A percentile compares a stretch with the other conserved stretches of the same genome.
These are phyloP conservation scores for Camellia granthamiana DNA, from an alignment of 148 eudicot genomes.

Conservation along the genomic window DNA sequence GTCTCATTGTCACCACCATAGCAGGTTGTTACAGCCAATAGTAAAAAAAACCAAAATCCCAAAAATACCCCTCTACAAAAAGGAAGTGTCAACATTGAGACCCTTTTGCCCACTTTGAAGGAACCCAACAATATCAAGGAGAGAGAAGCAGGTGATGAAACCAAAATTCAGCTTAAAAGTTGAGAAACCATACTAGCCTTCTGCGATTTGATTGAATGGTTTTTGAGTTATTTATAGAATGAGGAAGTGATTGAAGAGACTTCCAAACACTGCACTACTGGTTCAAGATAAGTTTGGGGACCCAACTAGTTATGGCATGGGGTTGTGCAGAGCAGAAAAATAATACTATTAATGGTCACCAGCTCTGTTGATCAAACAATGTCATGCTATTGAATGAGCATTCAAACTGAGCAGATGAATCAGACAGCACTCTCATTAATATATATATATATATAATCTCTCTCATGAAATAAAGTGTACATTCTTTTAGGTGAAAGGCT, in stretches of 20 bases:
- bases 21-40: conserved; percentile 16
- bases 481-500: background rate
- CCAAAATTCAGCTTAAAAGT: background rate
- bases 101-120: background rate
- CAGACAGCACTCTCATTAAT: background rate
- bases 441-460: too few species aligned
- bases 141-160: background rate
- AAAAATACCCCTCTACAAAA: conserved; percentile 6
- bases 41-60: conserved; percentile 18
- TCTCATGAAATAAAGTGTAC: background rate
- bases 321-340: background rate
- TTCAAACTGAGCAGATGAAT: background rate
- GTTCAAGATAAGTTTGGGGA: too few species aligned
- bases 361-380: background rate
- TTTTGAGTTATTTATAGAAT: background rate
- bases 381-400: background rate
- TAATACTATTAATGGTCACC: conserved; percentile 6
- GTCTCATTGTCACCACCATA: conserved; percentile 19
- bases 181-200: background rate
- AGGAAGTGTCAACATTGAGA: conserved; percentile 1
- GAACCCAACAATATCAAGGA: background rate
- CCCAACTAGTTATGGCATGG: background rate
- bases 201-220: background rate
- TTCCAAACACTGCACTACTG: too few species aligned
- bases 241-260: background rate